Percentiles rank a stretch among this genome's conserved stretches.
These are phyloP conservation scores for Flaveria floridana DNA, from an alignment of 140 eudicot genomes.

Conservation along the genomic window DNA sequence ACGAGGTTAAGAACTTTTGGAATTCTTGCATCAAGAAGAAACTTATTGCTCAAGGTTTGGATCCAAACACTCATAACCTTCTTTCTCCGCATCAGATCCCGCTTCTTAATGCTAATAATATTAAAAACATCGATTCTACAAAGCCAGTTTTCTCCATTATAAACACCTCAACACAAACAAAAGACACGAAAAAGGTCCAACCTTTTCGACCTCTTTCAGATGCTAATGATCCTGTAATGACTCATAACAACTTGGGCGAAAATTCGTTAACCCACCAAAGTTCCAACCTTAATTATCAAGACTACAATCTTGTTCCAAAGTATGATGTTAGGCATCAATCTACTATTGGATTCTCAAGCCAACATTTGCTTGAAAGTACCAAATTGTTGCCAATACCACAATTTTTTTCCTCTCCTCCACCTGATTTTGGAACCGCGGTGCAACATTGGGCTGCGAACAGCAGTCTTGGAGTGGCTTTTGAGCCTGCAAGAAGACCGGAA, in stretches of 20 bases:
- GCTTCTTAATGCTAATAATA: constrained; percentile 22
- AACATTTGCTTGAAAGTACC: constrained; percentile 30
- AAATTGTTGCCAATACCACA: constrained; percentile 22
- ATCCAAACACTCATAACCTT: constrained; percentile 92
- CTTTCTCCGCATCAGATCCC: constrained; percentile 46
- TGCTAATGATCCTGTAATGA: constrained; percentile 21
- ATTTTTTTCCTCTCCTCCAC: constrained; percentile 28
- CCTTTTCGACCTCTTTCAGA: constrained; percentile 31
- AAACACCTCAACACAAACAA: constrained; percentile 41
- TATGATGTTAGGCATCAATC: constrained; percentile 22
- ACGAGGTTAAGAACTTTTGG: constrained; percentile 91
- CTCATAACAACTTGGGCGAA: constrained; percentile 32
- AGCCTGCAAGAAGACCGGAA: constrained; percentile 28
- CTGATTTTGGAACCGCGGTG: constrained; percentile 38
- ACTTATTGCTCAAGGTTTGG: constrained; percentile 82
- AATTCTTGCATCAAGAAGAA: constrained; percentile 85
- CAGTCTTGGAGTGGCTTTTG: constrained; percentile 27
- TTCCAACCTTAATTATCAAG: constrained; percentile 41
- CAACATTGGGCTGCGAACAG: constrained; percentile 38
- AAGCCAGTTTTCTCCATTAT: constrained; percentile 48
- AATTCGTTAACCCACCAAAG: constrained; percentile 19
- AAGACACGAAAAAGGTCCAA: constrained; percentile 35
- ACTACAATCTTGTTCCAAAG: constrained; percentile 31
- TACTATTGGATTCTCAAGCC: constrained; percentile 37
- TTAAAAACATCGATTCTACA: constrained; percentile 30